phyloP scores from a whole-genome alignment of 2,329 filamentous ascomycete genomes.

The Monilinia aucupariae region DNA sequence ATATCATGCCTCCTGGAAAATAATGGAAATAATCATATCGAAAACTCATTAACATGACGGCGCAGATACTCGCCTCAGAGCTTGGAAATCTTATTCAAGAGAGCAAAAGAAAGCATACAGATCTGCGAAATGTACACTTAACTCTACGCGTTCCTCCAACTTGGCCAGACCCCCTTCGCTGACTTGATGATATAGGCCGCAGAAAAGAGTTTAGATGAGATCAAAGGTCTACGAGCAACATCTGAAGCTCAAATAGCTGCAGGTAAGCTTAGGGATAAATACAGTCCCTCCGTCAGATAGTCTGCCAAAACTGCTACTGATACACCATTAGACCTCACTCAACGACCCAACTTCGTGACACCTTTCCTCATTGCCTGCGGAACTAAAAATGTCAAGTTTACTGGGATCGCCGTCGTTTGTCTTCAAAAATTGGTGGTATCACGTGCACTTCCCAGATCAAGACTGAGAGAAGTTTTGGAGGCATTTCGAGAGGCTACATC shows the following conservation, averaged over 20 bases:
- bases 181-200: constrained; percentile 57
- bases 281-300: not conserved
- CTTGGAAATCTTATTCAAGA: constrained; percentile 88
- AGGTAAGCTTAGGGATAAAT: constrained; percentile 27
- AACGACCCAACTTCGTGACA: constrained; percentile 77
- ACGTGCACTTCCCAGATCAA: constrained; percentile 69
- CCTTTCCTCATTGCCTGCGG: constrained; percentile 91
- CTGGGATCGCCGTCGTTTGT: constrained; percentile 78
- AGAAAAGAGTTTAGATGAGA: constrained; percentile 86
- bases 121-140: constrained; percentile 68
- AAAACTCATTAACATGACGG: constrained; percentile 59
- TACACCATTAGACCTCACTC: constrained; percentile 63
- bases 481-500: constrained; percentile 80
- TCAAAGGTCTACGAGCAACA: constrained; percentile 68
- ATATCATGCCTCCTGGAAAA: constrained; percentile 9
- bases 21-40: constrained; percentile 25
- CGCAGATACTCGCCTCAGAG: constrained; percentile 82
- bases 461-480: constrained; percentile 80
- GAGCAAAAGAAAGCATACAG: constrained; percentile 89
- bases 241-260: constrained; percentile 57
- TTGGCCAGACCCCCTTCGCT: constrained; percentile 21
- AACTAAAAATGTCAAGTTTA: constrained; percentile 86
- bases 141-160: constrained; percentile 5
- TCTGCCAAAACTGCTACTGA: constrained; percentile 12
- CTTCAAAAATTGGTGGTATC: constrained; percentile 83